phyloP scores from a whole-genome alignment of 352 stramenopile genomes.

The Globisporangium orthogonon region DNA sequence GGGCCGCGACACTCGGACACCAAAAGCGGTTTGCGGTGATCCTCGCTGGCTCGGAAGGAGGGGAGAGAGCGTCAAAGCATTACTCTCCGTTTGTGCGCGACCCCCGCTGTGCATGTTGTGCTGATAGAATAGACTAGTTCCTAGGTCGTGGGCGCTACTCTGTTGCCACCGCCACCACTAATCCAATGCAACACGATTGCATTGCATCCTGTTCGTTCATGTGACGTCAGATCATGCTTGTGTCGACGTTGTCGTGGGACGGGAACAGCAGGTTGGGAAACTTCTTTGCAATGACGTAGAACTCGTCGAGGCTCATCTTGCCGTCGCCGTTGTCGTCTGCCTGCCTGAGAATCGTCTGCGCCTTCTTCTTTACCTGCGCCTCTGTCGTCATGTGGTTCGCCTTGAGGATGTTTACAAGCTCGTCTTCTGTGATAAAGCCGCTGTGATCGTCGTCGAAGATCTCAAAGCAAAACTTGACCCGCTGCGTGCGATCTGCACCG shows the following conservation, averaged over 20 bases:
- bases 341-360: conserved; percentile 77
- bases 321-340: conserved; percentile 74
- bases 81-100: not conserved
- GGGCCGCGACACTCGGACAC: not conserved
- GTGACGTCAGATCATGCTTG: conserved; percentile 1
- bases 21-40: not conserved
- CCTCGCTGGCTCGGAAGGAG: not conserved
- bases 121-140: conserved; percentile 84
- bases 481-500: conserved; percentile 60
- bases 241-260: conserved; percentile 25
- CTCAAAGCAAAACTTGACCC: conserved; percentile 92
- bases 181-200: not conserved
- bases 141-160: conserved; percentile 79
- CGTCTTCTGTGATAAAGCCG: conserved; percentile 83
- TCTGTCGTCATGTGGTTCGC: conserved; percentile 84
- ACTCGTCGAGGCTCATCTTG: conserved; percentile 81
- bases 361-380: conserved; percentile 81
- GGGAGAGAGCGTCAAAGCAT: not conserved
- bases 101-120: conserved; percentile 15
- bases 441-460: conserved; percentile 93
- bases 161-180: conserved; percentile 16
- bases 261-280: conserved; percentile 90
- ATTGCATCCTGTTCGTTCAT: not conserved
- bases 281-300: conserved; percentile 83
- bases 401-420: conserved; percentile 90